Base-by-base conservation (phyloP, 2,329 filamentous ascomycete species). In the Dendrostoma leiphaemia region DNA sequence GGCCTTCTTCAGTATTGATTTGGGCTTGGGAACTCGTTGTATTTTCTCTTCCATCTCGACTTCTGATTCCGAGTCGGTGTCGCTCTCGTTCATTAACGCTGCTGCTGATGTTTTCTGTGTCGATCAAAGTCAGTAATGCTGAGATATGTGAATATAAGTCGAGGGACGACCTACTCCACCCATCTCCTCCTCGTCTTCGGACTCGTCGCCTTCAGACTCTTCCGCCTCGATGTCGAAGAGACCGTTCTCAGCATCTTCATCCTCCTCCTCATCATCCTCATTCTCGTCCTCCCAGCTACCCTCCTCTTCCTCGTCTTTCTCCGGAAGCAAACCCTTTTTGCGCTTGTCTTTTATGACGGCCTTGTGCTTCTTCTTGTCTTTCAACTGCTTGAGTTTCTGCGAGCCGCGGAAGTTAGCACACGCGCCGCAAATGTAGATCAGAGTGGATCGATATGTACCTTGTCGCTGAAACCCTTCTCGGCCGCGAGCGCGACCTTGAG, bases 1-100 rank as follows among this genome's bases (percentile, higher is more conserved):
- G 28, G 71, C 69, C 70, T 77, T 80, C 71, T 74, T 76, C 57
- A 71, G 78, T 46, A 54, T 56, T 12, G 50, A 35, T 61, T 72
- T 65, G 23, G 66, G 48, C 44, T 63, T 63, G 48, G 69, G 69
- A 4, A 29, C 19, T 38, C 83, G 84, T 67, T 74, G 70, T 60
- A 86, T 75, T 74, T 87, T 89, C 68, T 85, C 83, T 69, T 93
- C 88, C 70, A 89, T 85, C 70, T 93, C 89, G 50, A 90, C 79
- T 60, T 88, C 86, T 59, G 89, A 87, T 62, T 94, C 87, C 35
- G 78, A 81, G 45, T 58, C 56, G n/a, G 69, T 64, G 57, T 85
- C 82, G 67, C 80, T 83, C 61, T 86, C 82, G 66, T 86, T 78
- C 61, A 86, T 71, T n/a, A 56, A 38, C 4, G 56, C 56, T 45